Base-by-base conservation (phyloP, 495 filamentous ascomycete species). In the Penicillium simplicissimum region DNA sequence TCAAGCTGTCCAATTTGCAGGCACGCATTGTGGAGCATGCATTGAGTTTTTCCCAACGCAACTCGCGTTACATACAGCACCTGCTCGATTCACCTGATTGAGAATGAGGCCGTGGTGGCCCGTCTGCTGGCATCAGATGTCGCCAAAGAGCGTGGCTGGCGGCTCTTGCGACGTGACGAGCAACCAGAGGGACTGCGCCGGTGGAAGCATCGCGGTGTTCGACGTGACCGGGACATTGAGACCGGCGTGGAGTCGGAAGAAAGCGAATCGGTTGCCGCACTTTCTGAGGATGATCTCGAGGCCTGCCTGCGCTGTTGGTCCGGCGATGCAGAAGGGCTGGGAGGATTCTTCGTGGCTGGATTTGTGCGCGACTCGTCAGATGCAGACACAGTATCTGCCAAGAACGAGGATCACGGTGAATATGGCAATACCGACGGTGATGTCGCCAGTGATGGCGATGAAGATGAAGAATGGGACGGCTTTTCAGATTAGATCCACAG, bases 71-170 rank as follows among this genome's bases (percentile, higher is more conserved):
- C 89, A 0, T 98, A 98, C 70, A 93, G 89, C 42, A 98, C 95
- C 0, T 98, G 95, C 70, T 98, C 95, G 0, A 79, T 96, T 25
- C 84, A 97, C 71, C 78, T 86, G 1, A 81, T 87, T 38, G 95
- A 98, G 72, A 98, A 98, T 68, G 95, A 98, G 71, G 70, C 80
- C 25, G 95, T 97, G 0, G 92, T 97, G 8, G 55, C 85, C 17
- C 78, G 82, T 21, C 87, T 92, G 8, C 71, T 98, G 42, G 61
- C 67, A 4, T 90, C 89, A 0, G 75, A 84, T 0, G 72, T 89
- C 5, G 94, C 92, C 1, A 77, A 75, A 52, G 71, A 80, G 52
- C 68, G 86, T 25, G 91, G 94, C 2, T 98, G 95, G 95, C 76
- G 83, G 28, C 79, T 97, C 31, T 67, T 94, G 65, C 76, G 73